Evolutionary conservation across 768 basidiomycete genomes (phyloP), one percentile per base, ranked within the genome.

Genomic region (Serendipita sp.): DNA sequence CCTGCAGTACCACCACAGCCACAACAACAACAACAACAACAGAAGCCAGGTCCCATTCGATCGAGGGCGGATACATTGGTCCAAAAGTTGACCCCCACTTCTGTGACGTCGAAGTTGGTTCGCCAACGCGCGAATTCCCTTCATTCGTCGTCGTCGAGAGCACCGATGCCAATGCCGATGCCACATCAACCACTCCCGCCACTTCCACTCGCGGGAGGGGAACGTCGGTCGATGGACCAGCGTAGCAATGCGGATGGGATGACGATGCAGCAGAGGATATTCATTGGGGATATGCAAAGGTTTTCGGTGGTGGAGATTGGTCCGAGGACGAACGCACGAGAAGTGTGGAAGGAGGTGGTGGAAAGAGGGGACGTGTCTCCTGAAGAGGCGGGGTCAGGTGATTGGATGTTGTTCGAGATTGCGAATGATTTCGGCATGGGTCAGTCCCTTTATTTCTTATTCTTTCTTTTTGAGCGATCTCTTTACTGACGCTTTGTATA

Each of bases 361-460:
- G 74, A 74, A 16, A 83, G 86, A 70, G 89, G 88, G 10, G 80
- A 82, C 64, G 73, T 95, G 48, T 18, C 47, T 1, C 80, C 80
- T 47, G 80, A 81, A 53, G 81, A 79, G 74, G 75, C 74, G 7
- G 84, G 79, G 3, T 73, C 70, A 16, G 70, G 68, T 37, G 85
- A 82, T 3, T 96, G 91, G 89, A 92, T 93, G 80, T 72, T 98
- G 34, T 94, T 82, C 72, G 95, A 98, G 75, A 74, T 94, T 34
- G 89, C 89, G 38, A 87, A 90, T 68, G 89, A 93, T 70, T 87
- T 93, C 71, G 93, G 92, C 66, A 88, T 94, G 85, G 93, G 93
- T 94, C 71, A 67, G 77, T 73, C 24, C 24, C 32, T 47, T 15
- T 45, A 30, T 45, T 37, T 41, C 32, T 24, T 63, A 7, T 18